Percentiles rank a stretch among this genome's conserved stretches.
Evolutionary conservation across 2,329 filamentous ascomycete genomes (phyloP).

Genomic region (Colletotrichum plurivorum): DNA sequence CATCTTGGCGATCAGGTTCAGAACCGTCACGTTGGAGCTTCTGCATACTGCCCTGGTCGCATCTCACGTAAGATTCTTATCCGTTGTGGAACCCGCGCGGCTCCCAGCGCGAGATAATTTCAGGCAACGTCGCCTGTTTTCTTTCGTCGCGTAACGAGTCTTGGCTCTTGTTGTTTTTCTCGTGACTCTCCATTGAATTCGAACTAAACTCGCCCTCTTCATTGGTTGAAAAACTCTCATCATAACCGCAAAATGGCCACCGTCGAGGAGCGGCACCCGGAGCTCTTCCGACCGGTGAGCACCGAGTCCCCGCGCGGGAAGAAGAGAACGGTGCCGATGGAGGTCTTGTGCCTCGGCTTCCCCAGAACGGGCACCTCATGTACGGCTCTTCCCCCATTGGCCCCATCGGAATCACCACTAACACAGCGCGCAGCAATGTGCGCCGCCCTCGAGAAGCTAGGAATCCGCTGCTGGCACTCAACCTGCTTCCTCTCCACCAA

Average conservation of each 20-base stretch:
- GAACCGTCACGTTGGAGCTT: too few species aligned
- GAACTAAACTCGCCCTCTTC: too few species aligned
- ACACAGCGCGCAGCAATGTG: slow-evolving; percentile 36
- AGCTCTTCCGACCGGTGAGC: slow-evolving; percentile 42
- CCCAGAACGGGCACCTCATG: slow-evolving; percentile 43
- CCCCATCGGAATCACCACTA: not conserved
- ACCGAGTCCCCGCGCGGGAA: slow-evolving; percentile 41
- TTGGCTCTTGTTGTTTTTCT: too few species aligned
- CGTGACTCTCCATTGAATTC: too few species aligned
- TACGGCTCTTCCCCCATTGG: slow-evolving; percentile 7
- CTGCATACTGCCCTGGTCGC: too few species aligned
- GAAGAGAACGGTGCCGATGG: slow-evolving; percentile 41
- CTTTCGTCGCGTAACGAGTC: too few species aligned
- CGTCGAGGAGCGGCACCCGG: slow-evolving; percentile 41
- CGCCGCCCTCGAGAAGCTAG: slow-evolving; percentile 40
- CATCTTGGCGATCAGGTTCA: too few species aligned
- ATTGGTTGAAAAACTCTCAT: too few species aligned
- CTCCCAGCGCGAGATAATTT: too few species aligned
- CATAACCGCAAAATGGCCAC: slow-evolving; percentile 32
- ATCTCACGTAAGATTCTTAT: too few species aligned
- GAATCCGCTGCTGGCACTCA: slow-evolving; percentile 42
- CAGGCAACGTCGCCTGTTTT: too few species aligned
- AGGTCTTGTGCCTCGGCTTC: slow-evolving; percentile 43
- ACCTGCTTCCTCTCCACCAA: slow-evolving; percentile 41
- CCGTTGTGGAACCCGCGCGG: too few species aligned